These are phyloP conservation scores for Populus deltoides DNA, from an alignment of 345 rosid species.

Conservation along the genomic window DNA sequence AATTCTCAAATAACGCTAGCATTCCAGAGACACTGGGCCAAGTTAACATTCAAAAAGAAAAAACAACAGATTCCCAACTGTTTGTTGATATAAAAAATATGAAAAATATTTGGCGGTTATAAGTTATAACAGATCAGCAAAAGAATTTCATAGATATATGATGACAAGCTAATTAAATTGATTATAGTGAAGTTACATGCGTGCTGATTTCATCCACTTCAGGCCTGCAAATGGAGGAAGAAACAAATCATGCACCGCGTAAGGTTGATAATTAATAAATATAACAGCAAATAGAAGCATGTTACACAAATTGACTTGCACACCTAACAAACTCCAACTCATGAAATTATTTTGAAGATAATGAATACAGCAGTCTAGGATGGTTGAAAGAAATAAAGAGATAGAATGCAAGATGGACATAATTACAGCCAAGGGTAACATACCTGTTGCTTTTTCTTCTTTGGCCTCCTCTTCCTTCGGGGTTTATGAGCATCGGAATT, in stretches of 20 bases:
- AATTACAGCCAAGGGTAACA: background rate
- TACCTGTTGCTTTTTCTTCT: conserved; percentile 62
- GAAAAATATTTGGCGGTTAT: background rate
- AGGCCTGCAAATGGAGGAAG: conserved; percentile 12
- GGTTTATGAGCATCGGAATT: conserved; percentile 93
- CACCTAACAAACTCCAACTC: background rate
- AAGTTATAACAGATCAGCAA: background rate
- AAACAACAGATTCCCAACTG: background rate
- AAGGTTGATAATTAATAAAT: background rate
- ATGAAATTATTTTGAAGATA: background rate
- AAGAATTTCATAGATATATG: background rate
- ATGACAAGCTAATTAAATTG: background rate
- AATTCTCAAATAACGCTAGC: background rate
- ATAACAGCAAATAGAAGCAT: background rate
- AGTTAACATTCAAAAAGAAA: background rate
- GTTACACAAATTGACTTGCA: background rate
- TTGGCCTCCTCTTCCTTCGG: conserved; percentile 88
- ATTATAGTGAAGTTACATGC: background rate
- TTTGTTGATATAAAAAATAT: background rate
- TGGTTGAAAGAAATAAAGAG: background rate
- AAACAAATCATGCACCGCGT: background rate
- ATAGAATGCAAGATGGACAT: background rate
- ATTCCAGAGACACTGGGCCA: background rate
- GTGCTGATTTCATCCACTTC: background rate
- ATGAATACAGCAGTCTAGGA: background rate